phyloP scores from a whole-genome alignment of 176 grass and related monocot genomes.

The Eragrostis nindensis region DNA sequence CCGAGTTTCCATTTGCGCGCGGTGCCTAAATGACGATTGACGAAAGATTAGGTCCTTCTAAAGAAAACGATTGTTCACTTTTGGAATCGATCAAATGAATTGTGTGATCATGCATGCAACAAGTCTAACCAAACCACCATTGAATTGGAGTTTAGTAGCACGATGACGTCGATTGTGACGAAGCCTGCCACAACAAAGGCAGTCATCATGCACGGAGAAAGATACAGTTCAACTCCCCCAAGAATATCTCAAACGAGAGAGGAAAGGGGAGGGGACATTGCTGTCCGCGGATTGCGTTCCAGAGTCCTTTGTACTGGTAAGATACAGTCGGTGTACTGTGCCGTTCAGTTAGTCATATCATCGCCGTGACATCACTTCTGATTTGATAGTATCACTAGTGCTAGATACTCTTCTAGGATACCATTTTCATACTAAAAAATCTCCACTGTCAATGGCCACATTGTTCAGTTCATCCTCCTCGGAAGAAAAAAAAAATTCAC shows the following conservation, averaged over 20 bases:
- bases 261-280: not conserved
- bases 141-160: not conserved
- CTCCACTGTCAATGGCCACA: not conserved
- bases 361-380: constrained; percentile 41
- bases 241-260: not conserved
- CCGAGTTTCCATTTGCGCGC: not conserved
- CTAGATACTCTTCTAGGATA: not conserved
- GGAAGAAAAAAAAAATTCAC: not conserved
- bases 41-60: constrained; percentile 2
- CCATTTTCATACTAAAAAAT: no score
- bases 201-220: not conserved
- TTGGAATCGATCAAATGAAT: constrained; percentile 1
- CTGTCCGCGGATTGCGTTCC: not conserved
- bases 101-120: not conserved
- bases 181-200: constrained; percentile 5
- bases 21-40: not conserved
- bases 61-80: not conserved
- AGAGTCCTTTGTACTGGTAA: not conserved
- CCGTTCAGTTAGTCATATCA: constrained; percentile 28
- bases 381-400: constrained; percentile 23
- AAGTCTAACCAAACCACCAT: constrained; percentile 31
- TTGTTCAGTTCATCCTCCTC: not conserved
- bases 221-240: constrained; percentile 24
- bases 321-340: constrained; percentile 10
- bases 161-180: not conserved